Percentiles rank a stretch among this genome's conserved stretches.
Evolutionary conservation across 2,329 filamentous ascomycete genomes (phyloP).

Genomic region (Colletotrichum euphorbiae): DNA sequence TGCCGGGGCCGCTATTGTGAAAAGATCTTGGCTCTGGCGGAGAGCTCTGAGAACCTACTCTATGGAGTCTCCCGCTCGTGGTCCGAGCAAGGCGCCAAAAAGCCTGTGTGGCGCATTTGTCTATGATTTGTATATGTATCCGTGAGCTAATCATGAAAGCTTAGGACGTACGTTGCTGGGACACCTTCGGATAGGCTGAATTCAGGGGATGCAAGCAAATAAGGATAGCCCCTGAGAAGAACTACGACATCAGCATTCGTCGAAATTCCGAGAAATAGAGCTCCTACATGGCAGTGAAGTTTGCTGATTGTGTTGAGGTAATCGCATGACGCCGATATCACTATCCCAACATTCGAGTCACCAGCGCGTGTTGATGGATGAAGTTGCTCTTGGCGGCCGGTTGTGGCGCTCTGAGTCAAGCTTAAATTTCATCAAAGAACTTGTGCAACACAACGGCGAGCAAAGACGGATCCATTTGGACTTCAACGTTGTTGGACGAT

Average conservation of each 20-base stretch:
- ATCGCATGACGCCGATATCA: neutral
- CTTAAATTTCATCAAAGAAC: neutral
- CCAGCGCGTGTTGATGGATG: neutral
- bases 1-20: too few relatives aligned
- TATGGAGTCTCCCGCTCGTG: neutral
- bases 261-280: neutral
- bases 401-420: constrained; percentile 18
- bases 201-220: neutral
- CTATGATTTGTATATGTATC: neutral
- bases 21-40: too few relatives aligned
- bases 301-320: constrained; percentile 2
- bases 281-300: rapidly evolving
- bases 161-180: constrained; percentile 1
- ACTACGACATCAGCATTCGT: neutral
- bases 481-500: too few relatives aligned
- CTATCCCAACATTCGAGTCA: neutral
- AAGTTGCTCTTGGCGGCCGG: neutral
- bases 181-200: neutral
- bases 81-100: constrained; percentile 24
- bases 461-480: too few relatives aligned
- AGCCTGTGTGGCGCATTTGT: constrained; percentile 2
- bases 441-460: neutral
- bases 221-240: neutral
- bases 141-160: neutral
- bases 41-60: too few relatives aligned